phyloP scores from a whole-genome alignment of 179 eudicot species.

The Carnegiea gigantea region DNA sequence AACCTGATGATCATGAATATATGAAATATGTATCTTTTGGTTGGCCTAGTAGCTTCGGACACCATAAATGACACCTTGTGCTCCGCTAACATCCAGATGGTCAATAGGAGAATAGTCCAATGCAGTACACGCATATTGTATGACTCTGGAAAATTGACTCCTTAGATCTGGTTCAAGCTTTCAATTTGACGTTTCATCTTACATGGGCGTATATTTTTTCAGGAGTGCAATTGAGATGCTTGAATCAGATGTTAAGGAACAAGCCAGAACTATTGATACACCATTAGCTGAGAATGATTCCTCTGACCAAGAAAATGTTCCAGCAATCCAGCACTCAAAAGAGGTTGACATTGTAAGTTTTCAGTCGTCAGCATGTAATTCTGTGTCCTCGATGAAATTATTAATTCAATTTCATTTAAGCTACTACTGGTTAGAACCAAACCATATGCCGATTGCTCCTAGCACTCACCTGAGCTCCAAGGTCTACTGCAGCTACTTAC shows the following conservation, averaged over 20 bases:
- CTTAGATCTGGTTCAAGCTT: not conserved
- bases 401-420: too few species aligned
- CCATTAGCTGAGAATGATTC: constrained; percentile 29
- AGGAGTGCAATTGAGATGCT: constrained; percentile 93
- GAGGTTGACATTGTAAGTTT: constrained; percentile 54
- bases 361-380: not conserved
- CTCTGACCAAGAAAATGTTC: constrained; percentile 42
- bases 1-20: not conserved
- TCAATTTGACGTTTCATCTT: constrained; percentile 4
- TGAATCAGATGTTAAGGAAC: constrained; percentile 69
- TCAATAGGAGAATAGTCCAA: not conserved
- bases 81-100: not conserved
- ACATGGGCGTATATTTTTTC: constrained; percentile 14
- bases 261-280: constrained; percentile 25
- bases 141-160: not conserved
- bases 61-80: not conserved
- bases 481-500: not conserved
- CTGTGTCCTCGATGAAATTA: not conserved
- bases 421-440: not conserved
- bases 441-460: not conserved
- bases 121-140: not conserved
- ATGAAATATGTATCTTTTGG: not conserved
- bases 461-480: not conserved
- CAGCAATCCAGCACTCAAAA: constrained; percentile 26
- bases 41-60: not conserved